These are phyloP conservation scores for Linum tenue DNA, from an alignment of 345 rosid species.

Conservation along the genomic window DNA sequence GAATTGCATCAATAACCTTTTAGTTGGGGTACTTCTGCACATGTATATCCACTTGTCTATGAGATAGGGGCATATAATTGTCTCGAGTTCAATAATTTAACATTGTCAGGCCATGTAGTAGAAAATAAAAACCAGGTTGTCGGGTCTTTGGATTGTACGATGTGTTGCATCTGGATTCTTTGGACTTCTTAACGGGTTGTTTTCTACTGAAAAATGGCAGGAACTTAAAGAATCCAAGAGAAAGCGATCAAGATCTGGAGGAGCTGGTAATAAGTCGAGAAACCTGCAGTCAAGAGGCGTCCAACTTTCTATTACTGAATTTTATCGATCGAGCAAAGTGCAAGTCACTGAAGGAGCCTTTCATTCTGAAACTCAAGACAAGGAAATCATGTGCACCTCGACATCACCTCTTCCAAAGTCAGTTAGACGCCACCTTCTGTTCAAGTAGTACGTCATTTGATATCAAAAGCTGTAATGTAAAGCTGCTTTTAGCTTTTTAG, in stretches of 20 bases:
- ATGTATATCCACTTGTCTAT: no score
- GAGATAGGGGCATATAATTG: no score
- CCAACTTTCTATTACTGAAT: conserved; percentile 60
- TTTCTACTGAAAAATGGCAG: conserved; percentile 22
- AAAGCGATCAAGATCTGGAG: conserved; percentile 29
- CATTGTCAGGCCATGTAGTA: no score
- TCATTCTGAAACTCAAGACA: conserved; percentile 13
- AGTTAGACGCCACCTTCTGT: conserved; percentile 37
- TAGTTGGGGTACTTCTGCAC: no score
- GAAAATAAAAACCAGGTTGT: no score
- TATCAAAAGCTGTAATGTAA: not conserved
- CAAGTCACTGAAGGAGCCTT: conserved; percentile 25
- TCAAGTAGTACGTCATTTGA: conserved; percentile 8
- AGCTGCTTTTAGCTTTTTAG: not conserved
- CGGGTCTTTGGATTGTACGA: no score
- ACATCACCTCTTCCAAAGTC: conserved; percentile 51
- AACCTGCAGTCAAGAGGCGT: conserved; percentile 35
- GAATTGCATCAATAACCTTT: no score
- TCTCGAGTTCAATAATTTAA: no score
- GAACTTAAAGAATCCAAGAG: conserved; percentile 38
- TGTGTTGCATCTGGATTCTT: not conserved
- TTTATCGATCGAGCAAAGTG: conserved; percentile 59
- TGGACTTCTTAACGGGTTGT: conserved; percentile 6
- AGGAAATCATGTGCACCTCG: conserved; percentile 39
- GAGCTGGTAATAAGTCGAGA: conserved; percentile 23